A percentile compares a stretch with the other conserved stretches of the same genome.
These are phyloP conservation scores for Mucor sp. DNA, from an alignment of 371 early-diverging fungal species.

Conservation along the genomic window DNA sequence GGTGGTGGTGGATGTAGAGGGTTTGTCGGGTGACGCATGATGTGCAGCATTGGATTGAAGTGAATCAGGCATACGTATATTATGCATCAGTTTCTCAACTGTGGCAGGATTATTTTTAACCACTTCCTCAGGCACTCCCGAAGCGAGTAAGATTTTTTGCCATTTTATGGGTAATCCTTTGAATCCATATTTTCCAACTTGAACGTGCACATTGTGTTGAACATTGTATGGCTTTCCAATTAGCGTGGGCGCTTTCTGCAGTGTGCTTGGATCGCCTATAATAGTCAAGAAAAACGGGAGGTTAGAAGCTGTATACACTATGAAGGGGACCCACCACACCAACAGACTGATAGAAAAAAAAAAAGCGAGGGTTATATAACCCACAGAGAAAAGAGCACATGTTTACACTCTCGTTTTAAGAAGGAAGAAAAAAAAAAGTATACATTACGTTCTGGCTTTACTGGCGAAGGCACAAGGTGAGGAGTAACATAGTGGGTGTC, in stretches of 20 bases:
- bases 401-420: constrained; percentile 14
- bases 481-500: constrained; percentile 68
- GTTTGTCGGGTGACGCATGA: neutral
- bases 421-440: neutral
- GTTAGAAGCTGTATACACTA: neutral
- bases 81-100: constrained; percentile 56
- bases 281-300: neutral
- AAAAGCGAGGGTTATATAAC: neutral
- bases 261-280: constrained; percentile 22
- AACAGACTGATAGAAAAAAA: constrained; percentile 2
- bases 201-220: constrained; percentile 64
- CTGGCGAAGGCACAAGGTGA: constrained; percentile 59
- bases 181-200: constrained; percentile 53
- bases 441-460: constrained; percentile 26
- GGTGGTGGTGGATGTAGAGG: constrained; percentile 4
- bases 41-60: constrained; percentile 21
- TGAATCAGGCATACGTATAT: constrained; percentile 56
- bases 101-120: constrained; percentile 56
- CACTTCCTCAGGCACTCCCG: constrained; percentile 60
- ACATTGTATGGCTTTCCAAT: constrained; percentile 69
- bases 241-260: constrained; percentile 22
- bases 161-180: constrained; percentile 62
- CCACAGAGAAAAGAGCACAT: neutral
- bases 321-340: neutral
- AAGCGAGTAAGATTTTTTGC: constrained; percentile 56